Conservation (phyloP, 1,284 basidiomycete species). For the Trametes sp. region DNA sequence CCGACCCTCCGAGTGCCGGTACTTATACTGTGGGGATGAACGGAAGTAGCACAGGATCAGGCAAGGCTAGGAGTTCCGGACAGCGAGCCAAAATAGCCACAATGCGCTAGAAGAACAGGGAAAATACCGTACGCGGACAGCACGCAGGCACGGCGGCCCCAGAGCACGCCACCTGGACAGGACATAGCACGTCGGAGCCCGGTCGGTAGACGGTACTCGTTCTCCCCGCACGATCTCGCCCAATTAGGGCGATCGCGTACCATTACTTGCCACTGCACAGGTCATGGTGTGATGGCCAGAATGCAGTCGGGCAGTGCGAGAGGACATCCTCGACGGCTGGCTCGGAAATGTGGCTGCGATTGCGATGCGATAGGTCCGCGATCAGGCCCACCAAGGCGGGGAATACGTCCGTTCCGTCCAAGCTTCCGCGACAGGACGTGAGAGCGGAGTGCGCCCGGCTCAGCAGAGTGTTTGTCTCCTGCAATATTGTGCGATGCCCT, state of each 20-base stretch:
- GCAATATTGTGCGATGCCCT: no score
- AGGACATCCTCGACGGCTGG: background rate
- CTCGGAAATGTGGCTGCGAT: background rate
- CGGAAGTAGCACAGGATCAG: constrained; percentile 12
- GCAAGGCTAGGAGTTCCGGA: background rate
- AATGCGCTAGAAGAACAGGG: constrained; percentile 4
- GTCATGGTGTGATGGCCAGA: background rate
- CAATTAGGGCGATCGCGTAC: constrained; percentile 7
- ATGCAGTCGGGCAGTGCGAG: constrained; percentile 3
- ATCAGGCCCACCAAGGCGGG: background rate
- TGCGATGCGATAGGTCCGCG: constrained; percentile 11
- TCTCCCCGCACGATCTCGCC: constrained; percentile 3
- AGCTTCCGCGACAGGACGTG: constrained; percentile 16
- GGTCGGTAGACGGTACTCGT: constrained; percentile 1
- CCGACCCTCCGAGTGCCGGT: background rate
- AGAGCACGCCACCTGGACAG: constrained; percentile 4
- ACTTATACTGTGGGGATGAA: constrained; percentile 7
- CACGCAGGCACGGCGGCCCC: constrained; percentile 11
- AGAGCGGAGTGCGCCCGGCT: background rate
- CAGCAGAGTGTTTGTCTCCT: background rate
- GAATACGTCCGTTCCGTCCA: background rate
- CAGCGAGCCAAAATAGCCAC: constrained; percentile 8
- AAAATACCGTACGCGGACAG: constrained; percentile 6
- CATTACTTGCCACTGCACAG: no score
- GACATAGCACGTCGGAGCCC: background rate